These are phyloP conservation scores for Linum trigynum DNA, from an alignment of 345 rosid species.

Conservation along the genomic window DNA sequence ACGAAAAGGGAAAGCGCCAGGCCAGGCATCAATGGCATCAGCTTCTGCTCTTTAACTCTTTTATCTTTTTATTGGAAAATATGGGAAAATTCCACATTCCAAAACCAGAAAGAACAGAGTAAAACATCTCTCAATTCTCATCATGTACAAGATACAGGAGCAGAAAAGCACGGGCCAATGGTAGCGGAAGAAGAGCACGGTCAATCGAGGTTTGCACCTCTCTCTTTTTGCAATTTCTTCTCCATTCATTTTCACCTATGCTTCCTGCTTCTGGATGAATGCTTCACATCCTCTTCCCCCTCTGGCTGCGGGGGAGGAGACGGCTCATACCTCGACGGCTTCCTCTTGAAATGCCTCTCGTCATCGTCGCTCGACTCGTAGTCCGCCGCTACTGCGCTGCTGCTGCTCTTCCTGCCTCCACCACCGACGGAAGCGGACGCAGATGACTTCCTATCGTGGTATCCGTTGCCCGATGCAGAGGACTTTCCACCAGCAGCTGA, in stretches of 20 bases:
- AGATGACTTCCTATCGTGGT: conserved; percentile 35
- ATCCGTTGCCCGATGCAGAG: conserved; percentile 34
- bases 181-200: too few relatives aligned
- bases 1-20: too few relatives aligned
- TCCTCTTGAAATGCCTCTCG: conserved; percentile 78
- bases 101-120: too few relatives aligned
- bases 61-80: too few relatives aligned
- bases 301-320: conserved; percentile 42
- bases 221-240: not conserved
- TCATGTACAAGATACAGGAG: too few relatives aligned
- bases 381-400: conserved; percentile 29
- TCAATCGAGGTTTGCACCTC: too few relatives aligned
- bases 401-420: conserved; percentile 22
- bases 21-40: too few relatives aligned
- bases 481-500: conserved; percentile 15
- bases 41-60: too few relatives aligned
- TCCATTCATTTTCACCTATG: conserved; percentile 17
- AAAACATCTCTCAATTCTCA: too few relatives aligned
- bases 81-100: too few relatives aligned
- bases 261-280: conserved; percentile 22
- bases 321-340: conserved; percentile 66
- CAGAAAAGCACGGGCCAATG: too few relatives aligned
- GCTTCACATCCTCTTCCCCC: conserved; percentile 36
- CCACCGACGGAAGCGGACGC: conserved; percentile 15
- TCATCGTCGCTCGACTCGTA: conserved; percentile 88